Conservation (phyloP, 2,329 filamentous ascomycete genomes). For the Myriosclerotinia curreyana region DNA sequence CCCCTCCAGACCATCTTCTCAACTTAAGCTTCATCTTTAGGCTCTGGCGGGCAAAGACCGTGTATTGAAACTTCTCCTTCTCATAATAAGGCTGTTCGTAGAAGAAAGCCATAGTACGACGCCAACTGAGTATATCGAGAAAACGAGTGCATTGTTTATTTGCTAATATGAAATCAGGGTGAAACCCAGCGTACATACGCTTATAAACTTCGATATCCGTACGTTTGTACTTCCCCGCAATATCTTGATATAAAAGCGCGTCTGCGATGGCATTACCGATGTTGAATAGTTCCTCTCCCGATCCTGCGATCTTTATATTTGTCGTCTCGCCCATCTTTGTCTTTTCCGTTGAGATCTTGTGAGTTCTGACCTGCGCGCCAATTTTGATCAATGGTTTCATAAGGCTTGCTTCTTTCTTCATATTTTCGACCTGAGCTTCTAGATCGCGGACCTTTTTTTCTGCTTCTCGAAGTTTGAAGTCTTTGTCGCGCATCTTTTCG, state of each 20-base stretch:
- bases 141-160: conserved; percentile 10
- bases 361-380: conserved; percentile 3
- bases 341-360: conserved; percentile 13
- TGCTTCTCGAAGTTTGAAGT: not conserved
- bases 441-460: conserved; percentile 1
- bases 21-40: conserved; percentile 7
- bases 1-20: conserved; percentile 10
- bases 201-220: conserved; percentile 15
- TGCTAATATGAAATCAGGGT: conserved; percentile 9
- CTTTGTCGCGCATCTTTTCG: conserved; percentile 13
- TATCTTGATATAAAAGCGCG: conserved; percentile 9
- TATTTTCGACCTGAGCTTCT: not conserved
- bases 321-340: conserved; percentile 1
- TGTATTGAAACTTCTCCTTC: conserved; percentile 10
- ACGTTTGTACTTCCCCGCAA: conserved; percentile 13
- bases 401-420: conserved; percentile 10
- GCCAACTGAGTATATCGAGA: conserved; percentile 14
- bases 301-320: not conserved
- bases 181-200: conserved; percentile 18
- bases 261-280: conserved; percentile 10
- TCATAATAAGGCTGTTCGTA: conserved; percentile 16
- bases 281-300: conserved; percentile 9
- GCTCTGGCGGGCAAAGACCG: conserved; percentile 10
- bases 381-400: conserved; percentile 11
- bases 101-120: conserved; percentile 18